These are phyloP conservation scores for Leishmania tarentolae DNA, from an alignment of 208 protist species.

Conservation along the genomic window DNA sequence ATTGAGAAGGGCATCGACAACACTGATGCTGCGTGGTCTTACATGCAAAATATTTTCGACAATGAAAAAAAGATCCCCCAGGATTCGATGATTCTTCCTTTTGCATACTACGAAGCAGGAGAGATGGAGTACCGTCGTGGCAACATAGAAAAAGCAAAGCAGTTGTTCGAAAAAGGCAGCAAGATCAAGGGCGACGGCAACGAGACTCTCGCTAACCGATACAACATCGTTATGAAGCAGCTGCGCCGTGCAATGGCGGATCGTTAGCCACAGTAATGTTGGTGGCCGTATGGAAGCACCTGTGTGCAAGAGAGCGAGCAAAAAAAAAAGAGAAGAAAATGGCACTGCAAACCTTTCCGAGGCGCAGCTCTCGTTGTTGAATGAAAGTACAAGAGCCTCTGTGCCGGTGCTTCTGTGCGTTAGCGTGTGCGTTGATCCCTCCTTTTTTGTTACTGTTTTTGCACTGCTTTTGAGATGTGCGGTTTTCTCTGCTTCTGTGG, in stretches of 20 bases:
- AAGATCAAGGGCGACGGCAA: constrained; percentile 89
- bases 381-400: neutral
- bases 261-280: neutral
- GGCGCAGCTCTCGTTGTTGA: neutral
- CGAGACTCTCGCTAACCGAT: constrained; percentile 87
- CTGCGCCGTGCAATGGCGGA: constrained; percentile 64
- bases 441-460: neutral
- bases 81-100: constrained; percentile 90
- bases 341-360: neutral
- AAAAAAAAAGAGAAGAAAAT: no score
- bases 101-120: constrained; percentile 84
- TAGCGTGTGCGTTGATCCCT: neutral
- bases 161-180: constrained; percentile 81
- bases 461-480: neutral
- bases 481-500: neutral
- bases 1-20: constrained; percentile 87
- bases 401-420: neutral
- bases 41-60: constrained; percentile 78
- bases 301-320: neutral
- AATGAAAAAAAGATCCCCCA: constrained; percentile 78
- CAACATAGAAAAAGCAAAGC: constrained; percentile 67
- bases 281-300: neutral
- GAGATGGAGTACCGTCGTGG: constrained; percentile 88
- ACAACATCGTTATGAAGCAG: constrained; percentile 89
- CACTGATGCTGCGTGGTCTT: constrained; percentile 52